Conservation (phyloP, 306 rosid genomes). For the Arachis stenosperma region DNA sequence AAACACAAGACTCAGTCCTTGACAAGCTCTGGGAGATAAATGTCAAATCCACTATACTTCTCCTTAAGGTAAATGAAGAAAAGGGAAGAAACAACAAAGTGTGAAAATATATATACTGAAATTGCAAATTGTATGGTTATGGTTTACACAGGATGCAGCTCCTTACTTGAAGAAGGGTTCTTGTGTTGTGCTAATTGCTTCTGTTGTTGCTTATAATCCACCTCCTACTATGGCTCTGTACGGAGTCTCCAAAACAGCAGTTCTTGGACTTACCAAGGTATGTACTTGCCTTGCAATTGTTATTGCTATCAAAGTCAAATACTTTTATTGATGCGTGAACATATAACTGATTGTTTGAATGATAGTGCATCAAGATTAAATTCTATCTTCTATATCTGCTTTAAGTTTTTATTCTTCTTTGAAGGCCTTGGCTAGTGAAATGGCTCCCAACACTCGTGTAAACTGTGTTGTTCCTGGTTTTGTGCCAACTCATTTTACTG, state of each 20-base stretch:
- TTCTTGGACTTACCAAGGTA: constrained; percentile 81
- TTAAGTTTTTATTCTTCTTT: constrained; percentile 9
- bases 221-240: constrained; percentile 75
- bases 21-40: constrained; percentile 90
- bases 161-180: constrained; percentile 77
- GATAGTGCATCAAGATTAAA: not conserved
- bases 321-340: no score
- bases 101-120: no score
- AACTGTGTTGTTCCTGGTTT: constrained; percentile 87
- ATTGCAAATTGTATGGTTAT: not conserved
- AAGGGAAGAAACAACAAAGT: not conserved
- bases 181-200: constrained; percentile 73
- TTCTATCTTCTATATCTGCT: constrained; percentile 8
- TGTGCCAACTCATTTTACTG: constrained; percentile 80
- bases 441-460: constrained; percentile 79
- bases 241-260: constrained; percentile 87
- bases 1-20: constrained; percentile 62
- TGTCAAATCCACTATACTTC: constrained; percentile 81
- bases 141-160: constrained; percentile 60
- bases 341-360: no score
- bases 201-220: constrained; percentile 71
- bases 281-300: constrained; percentile 8
- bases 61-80: constrained; percentile 61
- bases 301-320: not conserved
- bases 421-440: constrained; percentile 77